Conservation (phyloP, 208 protist genomes). For the Phytomonas sp. region DNA sequence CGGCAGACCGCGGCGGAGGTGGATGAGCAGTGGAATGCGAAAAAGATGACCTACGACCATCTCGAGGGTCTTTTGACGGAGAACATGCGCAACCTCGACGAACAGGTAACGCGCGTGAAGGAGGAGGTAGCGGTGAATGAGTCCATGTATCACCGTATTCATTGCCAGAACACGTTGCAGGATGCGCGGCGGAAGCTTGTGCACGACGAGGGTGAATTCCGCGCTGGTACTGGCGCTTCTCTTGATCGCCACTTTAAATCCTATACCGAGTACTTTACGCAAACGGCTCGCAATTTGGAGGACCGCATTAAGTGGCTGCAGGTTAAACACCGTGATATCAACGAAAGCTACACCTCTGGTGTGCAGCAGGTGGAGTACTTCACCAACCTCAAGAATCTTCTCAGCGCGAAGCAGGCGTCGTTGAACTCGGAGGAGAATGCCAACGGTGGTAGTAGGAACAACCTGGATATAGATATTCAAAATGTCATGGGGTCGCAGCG, state of each 20-base stretch:
- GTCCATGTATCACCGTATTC: constrained; percentile 80
- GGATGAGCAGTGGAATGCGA: constrained; percentile 76
- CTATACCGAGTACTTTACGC: constrained; percentile 41
- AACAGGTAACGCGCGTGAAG: constrained; percentile 63
- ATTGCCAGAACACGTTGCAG: constrained; percentile 47
- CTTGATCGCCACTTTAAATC: constrained; percentile 58
- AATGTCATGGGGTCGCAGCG: constrained; percentile 22
- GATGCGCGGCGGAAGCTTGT: constrained; percentile 38
- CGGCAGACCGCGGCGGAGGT: constrained; percentile 76
- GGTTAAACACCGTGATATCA: constrained; percentile 60
- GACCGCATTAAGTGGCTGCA: constrained; percentile 61
- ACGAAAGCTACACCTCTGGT: constrained; percentile 71
- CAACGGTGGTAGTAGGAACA: background rate
- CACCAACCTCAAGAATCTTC: constrained; percentile 23
- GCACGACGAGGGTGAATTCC: constrained; percentile 47
- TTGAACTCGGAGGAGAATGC: constrained; percentile 12
- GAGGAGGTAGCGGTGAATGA: constrained; percentile 69
- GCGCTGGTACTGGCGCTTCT: constrained; percentile 15
- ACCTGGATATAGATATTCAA: constrained; percentile 29
- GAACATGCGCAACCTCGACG: constrained; percentile 81
- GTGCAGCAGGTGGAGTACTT: constrained; percentile 82
- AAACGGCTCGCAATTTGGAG: constrained; percentile 42
- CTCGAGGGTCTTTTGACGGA: constrained; percentile 75
- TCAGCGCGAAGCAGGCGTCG: constrained; percentile 22
- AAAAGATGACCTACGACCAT: constrained; percentile 85